Base-by-base conservation (phyloP, 2,329 filamentous ascomycete species). In the Pseudomassariella vexata region DNA sequence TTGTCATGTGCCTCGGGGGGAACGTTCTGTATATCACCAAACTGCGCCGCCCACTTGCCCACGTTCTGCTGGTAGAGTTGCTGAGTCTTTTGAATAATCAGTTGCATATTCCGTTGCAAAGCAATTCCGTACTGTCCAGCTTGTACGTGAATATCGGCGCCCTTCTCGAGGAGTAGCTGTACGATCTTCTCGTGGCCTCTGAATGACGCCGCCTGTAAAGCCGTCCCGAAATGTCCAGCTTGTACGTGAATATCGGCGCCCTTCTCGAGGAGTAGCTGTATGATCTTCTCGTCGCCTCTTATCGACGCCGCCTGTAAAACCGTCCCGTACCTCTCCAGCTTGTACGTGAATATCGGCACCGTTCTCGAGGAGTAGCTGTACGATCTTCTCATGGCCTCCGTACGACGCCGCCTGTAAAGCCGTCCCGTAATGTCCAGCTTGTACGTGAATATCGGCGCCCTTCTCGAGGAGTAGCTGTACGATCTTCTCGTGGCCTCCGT, bases 1-100 rank as follows among this genome's bases (percentile, higher is more conserved):
- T 57, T 60, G 0, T 68, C 60, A 18, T 66, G 35, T 2, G 58
- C 32, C 0, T 75, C 70, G 0, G 45, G 53, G 0, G 73, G 71
- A 4, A 76, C 64, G 19, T 62, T 60, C 15, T 65, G 60, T 5
- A 49, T 35, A 1, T 62, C 59, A 9, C 66, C 66, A 34, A 55
- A 68, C 12, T 60, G 62, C 2, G 45, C 44, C 1, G 53, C 49
- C 3, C 64, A 37, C 1, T 35, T 30, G 1, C 35, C 43, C 6
- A 75, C 40, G 32, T 65, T 51, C 30, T 56, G 57, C 9, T 52
- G 38, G 28, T 64, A 73, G 1, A 73, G 36, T 3, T 47, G 24
- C 6, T 57, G 49, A 5, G 60, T 53, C 9, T 59, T 56, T 14
- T 56, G 45, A 32, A 57, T 59, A 5, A 53, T 40, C 28, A 66